These are phyloP conservation scores for Sextonia rubra DNA, from an alignment of 164 flowering plant species.

Conservation along the genomic window DNA sequence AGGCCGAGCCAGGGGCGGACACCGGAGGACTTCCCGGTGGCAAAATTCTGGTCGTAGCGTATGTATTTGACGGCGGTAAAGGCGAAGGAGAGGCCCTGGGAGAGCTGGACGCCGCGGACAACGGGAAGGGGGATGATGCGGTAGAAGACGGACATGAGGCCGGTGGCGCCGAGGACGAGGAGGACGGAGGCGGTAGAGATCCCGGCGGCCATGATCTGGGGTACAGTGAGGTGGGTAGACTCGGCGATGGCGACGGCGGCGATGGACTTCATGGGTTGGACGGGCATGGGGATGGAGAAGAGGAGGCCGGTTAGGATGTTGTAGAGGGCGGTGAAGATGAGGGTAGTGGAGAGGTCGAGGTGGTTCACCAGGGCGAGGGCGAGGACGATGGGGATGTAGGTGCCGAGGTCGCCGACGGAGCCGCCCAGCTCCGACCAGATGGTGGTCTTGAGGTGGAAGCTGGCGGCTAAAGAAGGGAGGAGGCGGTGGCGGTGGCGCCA, in stretches of 20 bases:
- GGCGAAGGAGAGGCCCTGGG: conserved; percentile 81
- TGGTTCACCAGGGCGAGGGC: conserved; percentile 62
- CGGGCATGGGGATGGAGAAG: conserved; percentile 89
- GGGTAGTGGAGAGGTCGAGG: conserved; percentile 69
- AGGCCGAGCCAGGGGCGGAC: conserved; percentile 68
- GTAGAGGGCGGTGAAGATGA: conserved; percentile 77
- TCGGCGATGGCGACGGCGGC: conserved; percentile 89
- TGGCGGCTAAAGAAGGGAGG: conserved; percentile 24
- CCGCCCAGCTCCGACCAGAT: conserved; percentile 65
- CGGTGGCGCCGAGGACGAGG: conserved; percentile 70
- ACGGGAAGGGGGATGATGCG: conserved; percentile 70
- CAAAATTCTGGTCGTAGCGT: conserved; percentile 50
- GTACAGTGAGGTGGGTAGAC: conserved; percentile 45
- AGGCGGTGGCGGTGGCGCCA: conserved; percentile 13
- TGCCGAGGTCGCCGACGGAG: conserved; percentile 83
- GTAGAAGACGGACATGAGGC: conserved; percentile 77
- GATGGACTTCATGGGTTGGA: conserved; percentile 93
- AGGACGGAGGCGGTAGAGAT: conserved; percentile 61
- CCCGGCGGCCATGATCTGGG: conserved; percentile 82
- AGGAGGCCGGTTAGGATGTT: conserved; percentile 74
- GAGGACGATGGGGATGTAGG: conserved; percentile 80
- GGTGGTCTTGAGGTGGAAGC: conserved; percentile 45
- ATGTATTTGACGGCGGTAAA: conserved; percentile 85
- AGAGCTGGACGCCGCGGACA: conserved; percentile 89
- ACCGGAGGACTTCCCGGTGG: conserved; percentile 38